Evolutionary conservation across 768 basidiomycete species (phyloP).

Genomic region (Trametes maxima): DNA sequence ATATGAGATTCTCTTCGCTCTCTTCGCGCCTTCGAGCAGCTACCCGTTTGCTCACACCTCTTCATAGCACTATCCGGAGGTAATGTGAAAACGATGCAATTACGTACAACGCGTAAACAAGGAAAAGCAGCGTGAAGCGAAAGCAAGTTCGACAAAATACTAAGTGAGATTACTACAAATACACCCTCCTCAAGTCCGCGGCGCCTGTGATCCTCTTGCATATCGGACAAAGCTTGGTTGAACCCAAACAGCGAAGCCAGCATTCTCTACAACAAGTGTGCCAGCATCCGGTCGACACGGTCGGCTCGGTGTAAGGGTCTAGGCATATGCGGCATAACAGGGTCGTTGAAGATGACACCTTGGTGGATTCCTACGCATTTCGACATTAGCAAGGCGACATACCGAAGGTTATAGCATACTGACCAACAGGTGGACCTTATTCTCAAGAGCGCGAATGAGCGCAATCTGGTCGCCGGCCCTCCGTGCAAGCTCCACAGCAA

Average conservation of each 20-base stretch:
- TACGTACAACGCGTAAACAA: constrained; percentile 1
- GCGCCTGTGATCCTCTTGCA: constrained; percentile 85
- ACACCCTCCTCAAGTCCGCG: constrained; percentile 73
- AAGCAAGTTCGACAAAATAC: constrained; percentile 9
- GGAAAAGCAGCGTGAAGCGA: constrained; percentile 2
- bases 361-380: constrained; percentile 44
- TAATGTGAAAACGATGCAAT: background rate
- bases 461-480: constrained; percentile 49
- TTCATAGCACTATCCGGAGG: background rate
- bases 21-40: background rate
- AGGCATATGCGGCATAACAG: constrained; percentile 76
- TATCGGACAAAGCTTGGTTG: constrained; percentile 83
- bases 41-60: background rate
- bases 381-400: background rate
- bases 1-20: constrained; percentile 59
- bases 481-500: constrained; percentile 51
- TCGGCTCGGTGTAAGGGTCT: constrained; percentile 76
- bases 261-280: constrained; percentile 83
- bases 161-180: constrained; percentile 47
- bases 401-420: constrained; percentile 26
- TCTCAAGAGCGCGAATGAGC: constrained; percentile 58
- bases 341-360: constrained; percentile 44
- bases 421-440: constrained; percentile 60
- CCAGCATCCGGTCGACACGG: constrained; percentile 85
- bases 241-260: constrained; percentile 82